Evolutionary conservation across 2,329 filamentous ascomycete species (phyloP).

Genomic region (Fusarium sp.): DNA sequence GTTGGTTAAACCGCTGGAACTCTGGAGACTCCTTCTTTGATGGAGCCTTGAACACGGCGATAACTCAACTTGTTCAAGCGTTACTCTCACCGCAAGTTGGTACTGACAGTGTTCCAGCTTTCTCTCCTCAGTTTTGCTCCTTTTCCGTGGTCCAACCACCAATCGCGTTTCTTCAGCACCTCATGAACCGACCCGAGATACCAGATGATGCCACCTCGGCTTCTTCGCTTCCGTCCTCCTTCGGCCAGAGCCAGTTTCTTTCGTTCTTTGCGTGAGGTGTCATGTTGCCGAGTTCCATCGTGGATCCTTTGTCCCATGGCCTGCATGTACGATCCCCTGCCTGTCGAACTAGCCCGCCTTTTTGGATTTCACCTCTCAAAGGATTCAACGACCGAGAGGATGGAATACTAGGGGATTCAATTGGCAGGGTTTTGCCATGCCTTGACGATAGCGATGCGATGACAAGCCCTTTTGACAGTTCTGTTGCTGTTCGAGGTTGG

Average conservation of each 20-base stretch:
- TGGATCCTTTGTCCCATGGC: not conserved
- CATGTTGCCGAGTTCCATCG: not conserved
- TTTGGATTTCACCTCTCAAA: not conserved
- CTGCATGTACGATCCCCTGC: not conserved
- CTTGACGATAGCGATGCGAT: not conserved
- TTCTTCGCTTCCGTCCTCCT: not conserved
- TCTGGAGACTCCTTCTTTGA: not conserved
- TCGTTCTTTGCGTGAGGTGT: not conserved
- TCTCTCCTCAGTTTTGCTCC: not conserved
- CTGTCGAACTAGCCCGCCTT: not conserved
- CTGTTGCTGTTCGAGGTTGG: not conserved
- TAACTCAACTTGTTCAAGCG: not conserved
- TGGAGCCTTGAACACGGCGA: not conserved
- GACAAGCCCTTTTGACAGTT: not conserved
- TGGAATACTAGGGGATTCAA: not conserved
- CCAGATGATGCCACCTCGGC: not conserved
- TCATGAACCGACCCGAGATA: not conserved
- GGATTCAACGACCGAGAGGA: not conserved
- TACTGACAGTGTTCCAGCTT: not conserved
- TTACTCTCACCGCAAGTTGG: not conserved
- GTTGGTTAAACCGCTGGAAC: not conserved
- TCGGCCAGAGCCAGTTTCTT: not conserved
- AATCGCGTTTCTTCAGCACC: not conserved
- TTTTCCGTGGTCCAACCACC: not conserved
- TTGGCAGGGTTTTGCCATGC: not conserved